Base-by-base conservation (phyloP, 139 green algal genomes). In the Closterium sp. region DNA sequence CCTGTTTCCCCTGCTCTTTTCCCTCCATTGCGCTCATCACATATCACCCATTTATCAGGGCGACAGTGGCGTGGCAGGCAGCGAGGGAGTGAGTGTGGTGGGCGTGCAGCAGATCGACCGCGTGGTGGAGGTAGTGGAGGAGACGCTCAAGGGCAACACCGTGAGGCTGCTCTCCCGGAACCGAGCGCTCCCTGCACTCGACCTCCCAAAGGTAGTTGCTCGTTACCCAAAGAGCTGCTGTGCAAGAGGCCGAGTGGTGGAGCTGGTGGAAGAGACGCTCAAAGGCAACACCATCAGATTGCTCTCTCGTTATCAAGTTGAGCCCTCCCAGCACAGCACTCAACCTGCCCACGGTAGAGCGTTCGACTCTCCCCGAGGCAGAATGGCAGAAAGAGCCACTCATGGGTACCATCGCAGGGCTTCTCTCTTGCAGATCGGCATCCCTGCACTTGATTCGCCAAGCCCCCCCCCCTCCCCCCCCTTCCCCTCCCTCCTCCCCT, bases 291-390 rank as follows among this genome's bases (percentile, higher is more conserved):
- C 91, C 0, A 95, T 99, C 66, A 92, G 92, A 30, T 90, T 99
- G 93, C 95, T 99, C 86, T 94, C 90, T 31, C 97, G 97, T 92
- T 97, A 97, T 81, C 88, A n/a, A n/a, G n/a, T n/a, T n/a, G 91
- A 12, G 25, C 87, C 0, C 94, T 99, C 88, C 97, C 97, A 1
- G 32, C n/a, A n/a, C n/a, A n/a, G n/a, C 89, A 16, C 94, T 99
- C 31, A 97, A 99, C 94, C 95, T 99, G 66, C 97, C 97, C n/a
- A 99, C 98, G 95, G 96, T 94, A 32, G n/a, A n/a, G n/a, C 64
- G 10, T 83, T 83, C 64, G 10, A 10, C 64, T 83, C 16, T 10
- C 12, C 64, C 64, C 10, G 64, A 28, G 10, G 10, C 64, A 28
- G 30, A 8, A 32, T 85, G 19, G 19, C 81, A 16, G 10, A 83